Evolutionary conservation across 257 asterid species (phyloP), one percentile per base, ranked within the genome.

Genomic region (Mitragyna speciosa): DNA sequence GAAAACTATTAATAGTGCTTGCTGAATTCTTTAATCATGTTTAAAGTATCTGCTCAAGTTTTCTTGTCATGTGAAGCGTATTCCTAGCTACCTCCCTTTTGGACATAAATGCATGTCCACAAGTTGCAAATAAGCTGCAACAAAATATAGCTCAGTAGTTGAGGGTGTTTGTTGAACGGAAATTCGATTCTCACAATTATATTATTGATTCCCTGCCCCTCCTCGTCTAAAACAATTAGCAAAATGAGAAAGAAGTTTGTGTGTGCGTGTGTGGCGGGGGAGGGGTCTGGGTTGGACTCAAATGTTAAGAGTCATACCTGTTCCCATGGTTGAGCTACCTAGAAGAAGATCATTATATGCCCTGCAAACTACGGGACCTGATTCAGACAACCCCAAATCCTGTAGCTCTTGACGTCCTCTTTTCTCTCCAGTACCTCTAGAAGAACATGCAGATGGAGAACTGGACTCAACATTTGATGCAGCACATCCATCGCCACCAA

Each of bases 381-480:
- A 70, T 41, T 73, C 80, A 26, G 84, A 77, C 16, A 26, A 49
- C 17, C 58, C 78, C 4, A 36, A 43, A 26, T 58, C 75, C 52
- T 31, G 45, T 0, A 59, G 66, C 5, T 43, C 78, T 8, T 79
- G 84, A 31, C 94, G 90, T 54, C 83, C 83, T 79, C 95, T 92
- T 86, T 89, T 90, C 58, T 70, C 85, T 39, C 87, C 89, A 76
- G 78, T 82, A 39, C 77, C 75, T 43, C 51, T 54, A 7, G 76
- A 66, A 39, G 76, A 45, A 75, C 75, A 79, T 73, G 87, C 77
- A 68, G 83, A 48, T 33, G 85, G 76, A n/a, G 69, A 72, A 73
- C 65, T 19, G 48, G 82, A 74, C 73, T 79, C 72, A 15, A 76
- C 85, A 47, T 68, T 52, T 12, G 52, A 10, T 26, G 24, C 76